Conservation (phyloP, 179 eudicot genomes). For the Drosera spatulata region DNA sequence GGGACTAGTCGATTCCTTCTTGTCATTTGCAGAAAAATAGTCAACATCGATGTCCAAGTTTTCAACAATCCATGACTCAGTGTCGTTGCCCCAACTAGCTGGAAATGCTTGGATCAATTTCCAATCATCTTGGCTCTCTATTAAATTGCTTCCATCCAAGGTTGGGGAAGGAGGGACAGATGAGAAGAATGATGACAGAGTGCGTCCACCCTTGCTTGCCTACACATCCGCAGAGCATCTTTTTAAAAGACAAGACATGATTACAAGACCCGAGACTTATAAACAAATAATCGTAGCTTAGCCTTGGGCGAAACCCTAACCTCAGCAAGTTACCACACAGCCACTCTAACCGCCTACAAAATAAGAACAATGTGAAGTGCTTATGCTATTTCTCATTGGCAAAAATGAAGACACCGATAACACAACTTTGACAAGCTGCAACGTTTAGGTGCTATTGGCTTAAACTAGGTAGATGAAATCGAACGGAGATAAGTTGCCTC, state of each 20-base stretch:
- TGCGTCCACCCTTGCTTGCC: conserved; percentile 45
- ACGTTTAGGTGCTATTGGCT: no score
- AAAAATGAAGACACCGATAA: no score
- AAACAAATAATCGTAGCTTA: no score
- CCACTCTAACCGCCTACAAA: no score
- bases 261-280: no score
- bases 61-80: conserved; percentile 25
- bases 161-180: conserved; percentile 36
- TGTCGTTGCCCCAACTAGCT: conserved; percentile 42
- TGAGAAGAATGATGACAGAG: conserved; percentile 48
- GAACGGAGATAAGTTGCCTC: no score
- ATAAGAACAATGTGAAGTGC: no score
- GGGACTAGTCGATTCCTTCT: conserved; percentile 10
- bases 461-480: no score
- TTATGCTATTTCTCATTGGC: no score
- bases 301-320: no score
- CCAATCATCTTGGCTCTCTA: conserved; percentile 21
- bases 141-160: conserved; percentile 15
- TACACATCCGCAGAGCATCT: conserved; percentile 26
- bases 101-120: conserved; percentile 36
- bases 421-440: no score
- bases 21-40: conserved; percentile 17
- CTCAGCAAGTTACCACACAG: no score
- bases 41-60: conserved; percentile 29
- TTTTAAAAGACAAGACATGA: not conserved